Conservation (phyloP, 2,329 filamentous ascomycete species). For the Aspergillus novofumigatus region DNA sequence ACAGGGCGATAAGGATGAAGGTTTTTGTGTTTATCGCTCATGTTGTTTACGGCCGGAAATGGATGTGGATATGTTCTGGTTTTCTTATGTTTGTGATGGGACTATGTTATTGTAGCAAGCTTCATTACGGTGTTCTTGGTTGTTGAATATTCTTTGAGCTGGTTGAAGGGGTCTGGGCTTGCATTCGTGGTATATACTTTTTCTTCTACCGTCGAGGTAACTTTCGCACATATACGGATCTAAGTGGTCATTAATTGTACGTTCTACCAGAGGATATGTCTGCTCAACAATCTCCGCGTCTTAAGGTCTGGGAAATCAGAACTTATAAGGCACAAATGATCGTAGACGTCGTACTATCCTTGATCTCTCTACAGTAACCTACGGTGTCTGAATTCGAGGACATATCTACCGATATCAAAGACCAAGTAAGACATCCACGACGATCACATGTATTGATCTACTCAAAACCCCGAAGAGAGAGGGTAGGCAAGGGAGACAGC, state of each 20-base stretch:
- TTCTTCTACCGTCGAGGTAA: neutral
- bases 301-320: too few species aligned
- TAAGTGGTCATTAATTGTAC: neutral
- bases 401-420: neutral
- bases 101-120: neutral
- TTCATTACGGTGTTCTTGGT: neutral
- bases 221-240: neutral
- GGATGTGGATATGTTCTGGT: neutral
- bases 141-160: neutral
- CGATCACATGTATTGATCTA: neutral
- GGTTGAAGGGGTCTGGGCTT: neutral
- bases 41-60: neutral
- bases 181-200: neutral
- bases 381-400: neutral
- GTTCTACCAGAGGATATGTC: neutral
- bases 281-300: neutral
- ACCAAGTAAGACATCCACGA: neutral
- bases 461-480: neutral
- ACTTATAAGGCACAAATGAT: too few species aligned
- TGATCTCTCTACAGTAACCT: neutral
- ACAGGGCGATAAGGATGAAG: slow-evolving; percentile 26
- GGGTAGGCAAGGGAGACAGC: neutral
- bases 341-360: too few species aligned
- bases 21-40: neutral
- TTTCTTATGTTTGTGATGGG: neutral